Evolutionary conservation across 2,329 filamentous ascomycete species (phyloP).

Genomic region (Botrytis cinerea): DNA sequence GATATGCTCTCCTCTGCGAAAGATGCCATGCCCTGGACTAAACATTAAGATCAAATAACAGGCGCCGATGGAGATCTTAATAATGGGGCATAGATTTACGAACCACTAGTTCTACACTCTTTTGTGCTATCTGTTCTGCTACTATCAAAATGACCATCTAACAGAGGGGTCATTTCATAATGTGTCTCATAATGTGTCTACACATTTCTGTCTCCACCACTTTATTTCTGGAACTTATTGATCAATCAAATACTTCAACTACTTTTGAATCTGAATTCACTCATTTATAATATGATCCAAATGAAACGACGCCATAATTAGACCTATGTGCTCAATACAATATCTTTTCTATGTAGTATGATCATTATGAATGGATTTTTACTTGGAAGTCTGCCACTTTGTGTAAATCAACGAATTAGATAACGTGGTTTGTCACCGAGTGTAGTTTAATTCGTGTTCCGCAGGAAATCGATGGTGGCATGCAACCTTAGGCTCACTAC

Average conservation of each 20-base stretch:
- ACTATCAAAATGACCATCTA: neutral
- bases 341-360: neutral
- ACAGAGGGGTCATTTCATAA: neutral
- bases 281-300: neutral
- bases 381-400: neutral
- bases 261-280: neutral
- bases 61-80: neutral
- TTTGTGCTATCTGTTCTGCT: neutral
- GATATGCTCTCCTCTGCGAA: slow-evolving; percentile 6
- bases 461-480: too few relatives aligned
- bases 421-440: too few relatives aligned
- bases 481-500: too few relatives aligned
- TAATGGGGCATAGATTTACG: neutral
- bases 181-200: neutral
- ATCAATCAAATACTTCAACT: neutral
- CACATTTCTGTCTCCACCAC: neutral
- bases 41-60: neutral
- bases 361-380: neutral
- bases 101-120: neutral
- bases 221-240: neutral
- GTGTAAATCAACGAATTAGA: neutral
- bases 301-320: neutral
- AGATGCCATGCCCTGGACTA: slow-evolving; percentile 1
- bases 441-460: too few relatives aligned
- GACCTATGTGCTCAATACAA: neutral